Base-by-base conservation (phyloP, 257 asterid genomes). In the Parsonsia alboflavescens region DNA sequence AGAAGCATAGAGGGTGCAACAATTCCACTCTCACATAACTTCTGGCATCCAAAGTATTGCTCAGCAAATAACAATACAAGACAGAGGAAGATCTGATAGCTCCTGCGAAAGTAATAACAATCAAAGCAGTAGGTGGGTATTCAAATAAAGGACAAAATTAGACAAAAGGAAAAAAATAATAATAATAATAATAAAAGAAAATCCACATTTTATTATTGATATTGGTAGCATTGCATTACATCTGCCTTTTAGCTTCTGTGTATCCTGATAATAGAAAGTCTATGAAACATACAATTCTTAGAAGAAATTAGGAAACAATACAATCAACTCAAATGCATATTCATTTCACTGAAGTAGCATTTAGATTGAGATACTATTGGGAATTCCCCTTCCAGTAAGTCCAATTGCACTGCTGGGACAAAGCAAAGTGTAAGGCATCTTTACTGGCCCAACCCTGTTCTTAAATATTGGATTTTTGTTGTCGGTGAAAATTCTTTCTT, bases 341-440 rank as follows among this genome's bases (percentile, higher is more conserved):
- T 10, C 33, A n/a, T n/a, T 33, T 26, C 33, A n/a, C 33, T 7
- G 3, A 7, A n/a, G 2, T 57, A 26, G 1, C 33, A n/a, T n/a
- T 89, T 79, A 89, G 33, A 91, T 89, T 5, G 96, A 86, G 78
- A 86, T 72, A 41, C 97, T 91, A 61, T 91, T 91, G 45, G 97
- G 96, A 83, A 89, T 87, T 58, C 97, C 96, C 70, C 75, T 88
- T 72, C 95, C 93, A 6, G 92, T 85, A 49, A 91, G 86, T n/a
- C 96, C 97, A 45, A 57, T 50, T 57, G 65, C 92, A 81, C 93
- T 85, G 33, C 80, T 84, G 16, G 91, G 91, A 66, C 53, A 85
- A 10, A 91, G 85, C 80, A 89, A 83, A 44, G 93, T 91, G 70
- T 91, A 89, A 5, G 97, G 93, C 81, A 91, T 73, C 76, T 83